These are phyloP conservation scores for Aquanectria penicillioides DNA, from an alignment of 2,329 filamentous ascomycete species.

Conservation along the genomic window DNA sequence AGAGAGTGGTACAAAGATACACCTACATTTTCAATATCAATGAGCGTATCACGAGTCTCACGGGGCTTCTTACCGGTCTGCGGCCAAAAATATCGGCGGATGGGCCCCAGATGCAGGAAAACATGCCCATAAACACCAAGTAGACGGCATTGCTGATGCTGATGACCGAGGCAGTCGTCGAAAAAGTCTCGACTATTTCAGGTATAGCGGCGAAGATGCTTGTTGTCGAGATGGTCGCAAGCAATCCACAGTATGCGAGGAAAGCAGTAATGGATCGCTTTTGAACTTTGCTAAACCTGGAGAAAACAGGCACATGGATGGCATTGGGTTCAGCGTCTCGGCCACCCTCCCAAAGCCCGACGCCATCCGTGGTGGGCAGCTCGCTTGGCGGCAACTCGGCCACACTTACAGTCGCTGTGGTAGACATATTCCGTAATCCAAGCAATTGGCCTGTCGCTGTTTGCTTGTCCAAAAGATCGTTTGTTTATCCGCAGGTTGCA, in stretches of 20 bases:
- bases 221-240: not conserved
- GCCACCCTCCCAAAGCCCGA: not conserved
- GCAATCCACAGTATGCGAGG: not conserved
- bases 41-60: constrained; percentile 11
- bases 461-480: too few relatives aligned
- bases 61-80: constrained; percentile 52
- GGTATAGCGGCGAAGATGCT: constrained; percentile 47
- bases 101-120: constrained; percentile 72
- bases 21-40: not conserved
- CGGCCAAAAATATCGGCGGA: constrained; percentile 67
- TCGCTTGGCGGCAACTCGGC: not conserved
- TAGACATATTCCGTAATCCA: not conserved
- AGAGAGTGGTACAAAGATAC: constrained; percentile 43
- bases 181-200: constrained; percentile 69
- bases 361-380: not conserved
- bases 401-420: not conserved
- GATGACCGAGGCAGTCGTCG: constrained; percentile 68
- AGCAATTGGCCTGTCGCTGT: too few relatives aligned
- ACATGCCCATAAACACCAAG: constrained; percentile 74
- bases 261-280: constrained; percentile 1
- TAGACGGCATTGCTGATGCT: constrained; percentile 76
- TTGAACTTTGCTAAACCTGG: not conserved
- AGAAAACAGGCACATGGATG: not conserved
- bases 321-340: not conserved
- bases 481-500: too few relatives aligned